A percentile compares a stretch with the other conserved stretches of the same genome.
Conservation (phyloP, 495 filamentous ascomycete genomes). For the Usnea hakonensis region DNA sequence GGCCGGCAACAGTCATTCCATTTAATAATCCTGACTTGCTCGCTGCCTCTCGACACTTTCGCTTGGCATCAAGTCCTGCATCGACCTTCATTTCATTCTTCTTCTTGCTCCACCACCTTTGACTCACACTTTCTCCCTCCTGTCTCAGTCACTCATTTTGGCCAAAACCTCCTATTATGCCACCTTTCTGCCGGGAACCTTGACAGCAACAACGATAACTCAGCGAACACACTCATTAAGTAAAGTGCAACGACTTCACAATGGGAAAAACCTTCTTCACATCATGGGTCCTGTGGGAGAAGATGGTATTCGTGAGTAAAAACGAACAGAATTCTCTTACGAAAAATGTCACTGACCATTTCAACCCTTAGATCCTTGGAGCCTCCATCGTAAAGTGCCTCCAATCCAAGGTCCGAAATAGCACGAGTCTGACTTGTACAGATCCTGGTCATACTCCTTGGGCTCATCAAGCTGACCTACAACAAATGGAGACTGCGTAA, state of each 20-base stretch:
- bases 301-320: constrained; percentile 74
- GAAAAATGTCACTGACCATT: constrained; percentile 18
- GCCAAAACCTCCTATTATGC: background rate
- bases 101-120: background rate
- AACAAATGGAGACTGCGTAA: constrained; percentile 56
- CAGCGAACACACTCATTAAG: background rate
- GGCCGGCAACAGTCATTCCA: too few relatives aligned
- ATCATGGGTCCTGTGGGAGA: constrained; percentile 79
- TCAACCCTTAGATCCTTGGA: constrained; percentile 33
- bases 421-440: constrained; percentile 33
- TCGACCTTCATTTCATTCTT: background rate
- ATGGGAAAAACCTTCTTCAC: constrained; percentile 54
- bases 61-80: background rate
- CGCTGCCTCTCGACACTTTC: too few relatives aligned
- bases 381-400: constrained; percentile 38
- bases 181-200: background rate
- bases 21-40: background rate
- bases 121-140: background rate
- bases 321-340: background rate
- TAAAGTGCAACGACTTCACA: background rate
- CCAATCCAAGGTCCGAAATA: background rate
- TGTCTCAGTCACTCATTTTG: background rate
- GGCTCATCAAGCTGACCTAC: constrained; percentile 43
- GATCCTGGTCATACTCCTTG: constrained; percentile 41
- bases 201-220: background rate